These are phyloP conservation scores for Angomonas desouzai DNA, from an alignment of 208 protist species.

Conservation along the genomic window DNA sequence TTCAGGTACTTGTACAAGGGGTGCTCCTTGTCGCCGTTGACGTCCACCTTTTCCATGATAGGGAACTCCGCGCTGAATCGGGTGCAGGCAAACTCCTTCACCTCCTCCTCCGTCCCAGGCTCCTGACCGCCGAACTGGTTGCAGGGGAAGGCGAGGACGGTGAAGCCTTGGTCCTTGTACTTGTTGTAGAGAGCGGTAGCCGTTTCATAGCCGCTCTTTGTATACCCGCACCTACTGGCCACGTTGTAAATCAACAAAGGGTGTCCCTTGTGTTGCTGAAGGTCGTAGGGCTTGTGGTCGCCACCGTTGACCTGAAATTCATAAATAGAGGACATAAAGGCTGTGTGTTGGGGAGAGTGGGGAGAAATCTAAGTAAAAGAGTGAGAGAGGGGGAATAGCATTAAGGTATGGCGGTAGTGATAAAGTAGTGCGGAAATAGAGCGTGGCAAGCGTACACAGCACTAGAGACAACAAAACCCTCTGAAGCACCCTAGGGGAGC, in stretches of 20 bases:
- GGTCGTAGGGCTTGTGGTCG: constrained; percentile 78
- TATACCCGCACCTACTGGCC: constrained; percentile 91
- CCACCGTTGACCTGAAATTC: constrained; percentile 67
- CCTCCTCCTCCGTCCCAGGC: constrained; percentile 73
- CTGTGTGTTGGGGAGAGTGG: too few species aligned
- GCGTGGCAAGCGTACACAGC: too few species aligned
- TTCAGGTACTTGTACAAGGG: constrained; percentile 88
- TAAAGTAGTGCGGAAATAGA: too few species aligned
- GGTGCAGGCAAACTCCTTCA: constrained; percentile 71
- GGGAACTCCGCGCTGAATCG: constrained; percentile 67
- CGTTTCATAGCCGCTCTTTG: constrained; percentile 78
- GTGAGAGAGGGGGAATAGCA: too few species aligned
- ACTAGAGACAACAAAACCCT: too few species aligned
- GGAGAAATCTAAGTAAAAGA: too few species aligned
- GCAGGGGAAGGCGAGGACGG: constrained; percentile 91
- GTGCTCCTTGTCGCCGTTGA: constrained; percentile 79
- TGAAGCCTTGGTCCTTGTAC: constrained; percentile 84
- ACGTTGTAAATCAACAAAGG: constrained; percentile 93
- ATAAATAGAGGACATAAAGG: constrained; percentile 63
- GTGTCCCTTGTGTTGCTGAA: constrained; percentile 82
- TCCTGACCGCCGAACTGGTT: constrained; percentile 88
- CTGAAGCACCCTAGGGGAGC: too few species aligned
- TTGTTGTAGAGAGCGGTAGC: constrained; percentile 80
- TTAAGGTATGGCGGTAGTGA: too few species aligned
- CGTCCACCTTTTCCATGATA: constrained; percentile 89